Base-by-base conservation (phyloP, 1,284 basidiomycete genomes). In the Ganoderma lucidum region DNA sequence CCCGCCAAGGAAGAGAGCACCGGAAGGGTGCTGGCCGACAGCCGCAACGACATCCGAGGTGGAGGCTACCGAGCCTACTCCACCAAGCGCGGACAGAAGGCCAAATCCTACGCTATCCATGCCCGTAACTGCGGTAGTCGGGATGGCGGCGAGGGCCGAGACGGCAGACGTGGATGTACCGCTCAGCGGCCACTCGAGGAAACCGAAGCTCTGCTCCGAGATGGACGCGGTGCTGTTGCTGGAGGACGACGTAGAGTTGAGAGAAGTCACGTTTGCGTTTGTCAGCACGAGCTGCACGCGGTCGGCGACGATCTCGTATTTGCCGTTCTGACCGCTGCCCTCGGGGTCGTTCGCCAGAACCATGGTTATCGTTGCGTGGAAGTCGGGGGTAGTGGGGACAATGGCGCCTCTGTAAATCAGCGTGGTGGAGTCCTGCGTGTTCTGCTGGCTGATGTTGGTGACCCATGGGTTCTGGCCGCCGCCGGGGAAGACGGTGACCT, bases 361-460 rank as follows among this genome's bases (percentile, higher is more conserved):
- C 85, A 95, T 90, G 28, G 86, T 86, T 68, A 98, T 85, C 0
- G 92, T 96, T 15, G 90, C 90, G 37, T 87, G 87, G 79, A 96
- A 97, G 62, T 88, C 80, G 4, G 89, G 85, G 0, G 91, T 88
- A 0, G 92, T 88, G 5, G 93, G 93, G 37, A 93, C 85, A 51
- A 98, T 87, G 14, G 92, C 90, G 17, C 97, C 97, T 66, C 86
- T 89, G 81, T 97, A 99, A 66, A 99, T 84, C 14, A 88, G 81
- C 2, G 86, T 81, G 9, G 82, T 79, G 14, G 83, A 82, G 78
- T 98, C 95, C 2, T 88, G 81, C 15, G 85, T 79, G 69, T 93
- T 94, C 73, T 87, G 87, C 78, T 99, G 93, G 2, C 91, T 90
- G 56, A 99, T 81, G 0, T 85, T 90, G 23, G 86, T 87, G 23